Conservation (phyloP, 2,329 filamentous ascomycete species). For the Microascus cirrosus region DNA sequence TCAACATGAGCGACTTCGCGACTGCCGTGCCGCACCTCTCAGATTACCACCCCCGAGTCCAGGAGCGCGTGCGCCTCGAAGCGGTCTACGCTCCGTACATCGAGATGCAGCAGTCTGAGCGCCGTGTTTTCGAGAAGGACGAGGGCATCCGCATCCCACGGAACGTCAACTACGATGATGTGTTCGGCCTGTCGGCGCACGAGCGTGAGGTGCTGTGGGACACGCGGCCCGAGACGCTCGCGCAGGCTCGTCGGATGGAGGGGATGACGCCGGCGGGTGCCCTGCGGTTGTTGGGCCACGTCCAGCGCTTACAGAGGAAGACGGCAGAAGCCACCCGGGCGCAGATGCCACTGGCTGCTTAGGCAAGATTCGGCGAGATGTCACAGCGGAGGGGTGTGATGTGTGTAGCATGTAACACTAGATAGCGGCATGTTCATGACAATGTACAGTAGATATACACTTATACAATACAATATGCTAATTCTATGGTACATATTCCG, state of each 20-base stretch:
- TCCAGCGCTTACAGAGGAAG: slow-evolving; percentile 24
- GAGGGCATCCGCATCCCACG: slow-evolving; percentile 62
- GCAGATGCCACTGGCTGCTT: not conserved
- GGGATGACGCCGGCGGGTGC: slow-evolving; percentile 56
- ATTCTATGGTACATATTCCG: not conserved
- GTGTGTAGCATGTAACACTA: not conserved
- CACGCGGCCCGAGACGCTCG: slow-evolving; percentile 72
- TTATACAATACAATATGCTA: not conserved
- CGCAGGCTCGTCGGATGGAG: slow-evolving; percentile 80
- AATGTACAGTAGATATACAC: not conserved
- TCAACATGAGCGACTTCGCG: slow-evolving; percentile 46
- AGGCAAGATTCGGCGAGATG: not conserved
- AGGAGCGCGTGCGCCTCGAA: slow-evolving; percentile 66
- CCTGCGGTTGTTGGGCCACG: slow-evolving; percentile 49
- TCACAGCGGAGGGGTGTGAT: not conserved
- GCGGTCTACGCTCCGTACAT: slow-evolving; percentile 83
- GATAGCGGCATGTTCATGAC: not conserved
- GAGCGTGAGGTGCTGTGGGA: slow-evolving; percentile 62
- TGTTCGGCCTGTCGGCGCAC: slow-evolving; percentile 67
- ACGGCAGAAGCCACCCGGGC: not conserved
- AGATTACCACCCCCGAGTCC: slow-evolving; percentile 46
- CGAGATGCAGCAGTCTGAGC: slow-evolving; percentile 55
- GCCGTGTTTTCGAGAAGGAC: slow-evolving; percentile 60
- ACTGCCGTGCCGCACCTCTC: slow-evolving; percentile 44
- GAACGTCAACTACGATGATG: slow-evolving; percentile 63